Percentiles rank a stretch among this genome's conserved stretches.
Conservation (phyloP, 1,284 basidiomycete genomes). For the Meira nashicola region DNA sequence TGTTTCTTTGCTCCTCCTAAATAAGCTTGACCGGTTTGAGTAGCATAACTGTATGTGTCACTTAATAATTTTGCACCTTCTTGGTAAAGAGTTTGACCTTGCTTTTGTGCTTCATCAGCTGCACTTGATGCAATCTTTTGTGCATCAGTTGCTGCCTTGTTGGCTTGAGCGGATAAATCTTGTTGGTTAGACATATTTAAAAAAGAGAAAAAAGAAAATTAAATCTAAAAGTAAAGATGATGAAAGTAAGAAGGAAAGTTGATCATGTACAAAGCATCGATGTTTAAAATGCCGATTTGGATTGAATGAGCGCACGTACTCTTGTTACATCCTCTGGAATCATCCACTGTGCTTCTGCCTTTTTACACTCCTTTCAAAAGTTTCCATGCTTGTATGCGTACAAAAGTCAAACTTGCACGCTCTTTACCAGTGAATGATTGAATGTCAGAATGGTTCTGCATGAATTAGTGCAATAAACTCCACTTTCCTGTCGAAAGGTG, state of each 20-base stretch:
- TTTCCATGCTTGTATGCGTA: no score
- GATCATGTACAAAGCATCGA: not conserved
- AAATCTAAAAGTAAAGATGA: not conserved
- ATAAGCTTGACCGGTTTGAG: not conserved
- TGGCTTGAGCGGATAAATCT: not conserved
- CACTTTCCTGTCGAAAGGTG: no score
- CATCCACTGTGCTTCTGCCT: no score
- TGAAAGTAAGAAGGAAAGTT: not conserved
- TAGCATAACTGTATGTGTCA: slow-evolving; percentile 11
- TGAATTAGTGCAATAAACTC: no score
- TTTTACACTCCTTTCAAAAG: no score
- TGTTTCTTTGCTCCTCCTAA: slow-evolving; percentile 10
- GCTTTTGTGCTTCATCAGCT: slow-evolving; percentile 6
- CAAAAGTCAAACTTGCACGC: no score
- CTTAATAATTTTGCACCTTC: slow-evolving; percentile 11
- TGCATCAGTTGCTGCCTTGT: slow-evolving; percentile 10
- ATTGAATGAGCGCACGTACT: no score
- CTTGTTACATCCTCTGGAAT: no score
- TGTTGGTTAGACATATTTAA: slow-evolving; percentile 3
- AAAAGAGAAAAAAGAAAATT: not conserved
- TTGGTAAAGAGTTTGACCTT: slow-evolving; percentile 11
- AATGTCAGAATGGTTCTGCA: no score
- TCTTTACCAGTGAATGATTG: no score
- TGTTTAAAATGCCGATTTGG: no score
- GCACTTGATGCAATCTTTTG: slow-evolving; percentile 6